phyloP scores from a whole-genome alignment of 108 stramenopile genomes.

The Skeletonema grethae region DNA sequence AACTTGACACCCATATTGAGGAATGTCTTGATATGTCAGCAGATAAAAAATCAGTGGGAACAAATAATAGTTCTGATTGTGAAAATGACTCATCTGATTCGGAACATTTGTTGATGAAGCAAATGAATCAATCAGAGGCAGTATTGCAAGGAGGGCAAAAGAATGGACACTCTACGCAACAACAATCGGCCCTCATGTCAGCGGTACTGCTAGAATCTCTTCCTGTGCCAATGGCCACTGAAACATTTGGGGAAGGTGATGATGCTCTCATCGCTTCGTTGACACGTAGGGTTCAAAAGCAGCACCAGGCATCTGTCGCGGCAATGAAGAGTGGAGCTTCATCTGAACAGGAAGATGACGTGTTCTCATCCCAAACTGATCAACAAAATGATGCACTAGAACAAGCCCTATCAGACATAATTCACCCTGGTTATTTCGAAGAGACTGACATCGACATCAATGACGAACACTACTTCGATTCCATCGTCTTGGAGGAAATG shows the following conservation, averaged over 20 bases:
- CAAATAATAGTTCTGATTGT: not conserved
- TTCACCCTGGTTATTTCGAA: conserved; percentile 39
- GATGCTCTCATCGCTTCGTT: conserved; percentile 29
- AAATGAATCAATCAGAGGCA: not conserved
- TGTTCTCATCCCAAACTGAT: not conserved
- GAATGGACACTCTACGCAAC: not conserved
- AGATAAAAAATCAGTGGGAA: conserved; percentile 3
- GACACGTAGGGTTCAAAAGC: conserved; percentile 35
- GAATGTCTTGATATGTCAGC: conserved; percentile 19
- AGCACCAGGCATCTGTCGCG: conserved; percentile 7
- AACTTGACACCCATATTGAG: conserved; percentile 21
- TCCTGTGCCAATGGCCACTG: conserved; percentile 32
- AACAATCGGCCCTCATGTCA: conserved; percentile 42
- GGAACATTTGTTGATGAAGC: not conserved
- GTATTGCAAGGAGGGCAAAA: not conserved
- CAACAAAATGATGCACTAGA: conserved; percentile 30
- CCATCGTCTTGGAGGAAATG: conserved; percentile 48
- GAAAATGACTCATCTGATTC: not conserved
- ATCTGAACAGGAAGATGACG: not conserved
- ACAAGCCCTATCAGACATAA: conserved; percentile 20
- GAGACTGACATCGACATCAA: conserved; percentile 22
- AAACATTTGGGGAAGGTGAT: not conserved
- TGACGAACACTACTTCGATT: conserved; percentile 19
- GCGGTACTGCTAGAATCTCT: conserved; percentile 28
- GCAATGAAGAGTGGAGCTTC: not conserved